Conservation (phyloP, 768 basidiomycete species). For the Mycena maculata region DNA sequence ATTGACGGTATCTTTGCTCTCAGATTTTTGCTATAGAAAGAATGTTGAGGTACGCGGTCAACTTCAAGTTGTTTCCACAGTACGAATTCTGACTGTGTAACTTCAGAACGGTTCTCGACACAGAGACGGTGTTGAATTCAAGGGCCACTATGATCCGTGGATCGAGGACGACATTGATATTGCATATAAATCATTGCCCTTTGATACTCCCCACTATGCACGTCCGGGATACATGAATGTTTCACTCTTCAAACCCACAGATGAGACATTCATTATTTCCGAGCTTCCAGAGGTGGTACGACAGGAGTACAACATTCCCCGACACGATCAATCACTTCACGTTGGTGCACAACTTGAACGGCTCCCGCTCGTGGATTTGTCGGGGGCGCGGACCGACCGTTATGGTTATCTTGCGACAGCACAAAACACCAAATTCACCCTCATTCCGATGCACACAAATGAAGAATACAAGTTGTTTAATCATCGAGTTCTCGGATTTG, state of each 20-base stretch:
- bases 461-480: conserved; percentile 8
- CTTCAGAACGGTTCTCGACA: background rate
- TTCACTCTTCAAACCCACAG: conserved; percentile 4
- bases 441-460: conserved; percentile 10
- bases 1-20: conserved; percentile 4
- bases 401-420: background rate
- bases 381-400: background rate
- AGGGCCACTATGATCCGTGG: conserved; percentile 16
- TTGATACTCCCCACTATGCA: background rate
- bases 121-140: background rate
- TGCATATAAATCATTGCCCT: conserved; percentile 7
- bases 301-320: conserved; percentile 1
- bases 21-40: conserved; percentile 18
- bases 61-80: too few species aligned
- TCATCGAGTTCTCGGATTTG: background rate
- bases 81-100: background rate
- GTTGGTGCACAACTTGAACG: background rate
- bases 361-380: background rate
- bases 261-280: conserved; percentile 2
- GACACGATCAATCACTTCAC: background rate
- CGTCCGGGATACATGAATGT: conserved; percentile 18
- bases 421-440: conserved; percentile 11
- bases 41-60: conserved; percentile 19
- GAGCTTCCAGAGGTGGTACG: background rate
- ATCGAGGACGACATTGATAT: conserved; percentile 19